phyloP scores from a whole-genome alignment of 108 stramenopile genomes.

The Cylindrotheca closterium region DNA sequence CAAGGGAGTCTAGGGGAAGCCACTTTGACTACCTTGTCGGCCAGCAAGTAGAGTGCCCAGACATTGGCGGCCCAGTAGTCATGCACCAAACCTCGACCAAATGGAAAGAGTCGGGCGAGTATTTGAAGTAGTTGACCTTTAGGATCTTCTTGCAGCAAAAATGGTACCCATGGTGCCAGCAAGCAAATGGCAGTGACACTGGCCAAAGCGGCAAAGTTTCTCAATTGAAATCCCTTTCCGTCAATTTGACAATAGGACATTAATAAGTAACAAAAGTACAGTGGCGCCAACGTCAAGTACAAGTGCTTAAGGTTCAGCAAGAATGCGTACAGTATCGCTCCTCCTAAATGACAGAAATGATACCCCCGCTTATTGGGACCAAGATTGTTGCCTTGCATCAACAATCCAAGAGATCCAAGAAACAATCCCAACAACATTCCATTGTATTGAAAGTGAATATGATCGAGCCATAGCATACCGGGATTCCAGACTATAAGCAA shows the following conservation, averaged over 20 bases:
- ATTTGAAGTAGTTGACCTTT: slow-evolving; percentile 68
- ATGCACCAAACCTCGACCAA: slow-evolving; percentile 92
- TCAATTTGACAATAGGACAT: slow-evolving; percentile 58
- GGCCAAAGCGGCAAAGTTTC: slow-evolving; percentile 59
- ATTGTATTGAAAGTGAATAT: slow-evolving; percentile 97
- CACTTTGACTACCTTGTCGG: slow-evolving; percentile 50
- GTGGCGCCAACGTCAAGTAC: slow-evolving; percentile 84
- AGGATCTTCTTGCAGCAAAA: slow-evolving; percentile 36
- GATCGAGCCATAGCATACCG: slow-evolving; percentile 91
- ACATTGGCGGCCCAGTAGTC: slow-evolving; percentile 98
- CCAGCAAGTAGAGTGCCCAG: slow-evolving; percentile 89
- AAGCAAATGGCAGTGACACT: slow-evolving; percentile 50
- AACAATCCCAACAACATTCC: slow-evolving; percentile 90
- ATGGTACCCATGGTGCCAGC: slow-evolving; percentile 68
- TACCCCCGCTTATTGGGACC: neutral
- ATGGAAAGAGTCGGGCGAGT: slow-evolving; percentile 89
- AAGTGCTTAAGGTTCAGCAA: slow-evolving; percentile 92
- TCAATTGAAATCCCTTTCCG: slow-evolving; percentile 32
- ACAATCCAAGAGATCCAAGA: slow-evolving; percentile 65
- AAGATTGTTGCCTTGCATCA: slow-evolving; percentile 44
- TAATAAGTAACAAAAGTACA: slow-evolving; percentile 85
- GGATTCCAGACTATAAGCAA: slow-evolving; percentile 65
- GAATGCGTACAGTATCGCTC: slow-evolving; percentile 67
- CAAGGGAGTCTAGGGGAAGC: neutral
- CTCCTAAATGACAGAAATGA: slow-evolving; percentile 43